Evolutionary conservation across 1,284 basidiomycete genomes (phyloP), one percentile per base, ranked within the genome.

Genomic region (Pisolithus thermaeus): DNA sequence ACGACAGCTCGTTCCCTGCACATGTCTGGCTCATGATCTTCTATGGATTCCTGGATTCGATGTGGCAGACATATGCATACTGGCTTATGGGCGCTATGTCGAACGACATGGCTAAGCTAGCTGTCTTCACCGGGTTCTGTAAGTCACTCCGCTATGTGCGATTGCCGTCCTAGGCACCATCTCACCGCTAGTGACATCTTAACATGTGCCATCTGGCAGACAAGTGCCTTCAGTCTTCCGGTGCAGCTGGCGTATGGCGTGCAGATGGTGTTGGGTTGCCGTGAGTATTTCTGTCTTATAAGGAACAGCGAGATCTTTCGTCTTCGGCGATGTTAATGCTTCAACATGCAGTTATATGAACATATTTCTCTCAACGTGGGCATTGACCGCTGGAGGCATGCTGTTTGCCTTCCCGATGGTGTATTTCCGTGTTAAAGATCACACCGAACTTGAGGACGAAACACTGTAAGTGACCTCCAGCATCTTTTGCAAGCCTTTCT

Each of bases 11-110:
- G 5, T 76, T 71, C 52, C 60, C 68, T 0, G 63, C 66, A 2
- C 61, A 65, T 30, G 58, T 72, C 5, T 66, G 66, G 60, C 65
- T 75, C 16, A 73, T 73, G 60, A 66, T 73, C 45, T 71, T 73
- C 52, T 73, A 62, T 45, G 71, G 72, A 1, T 22, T 74, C 1
- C 63, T 73, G 32, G 74, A 76, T 51, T 63, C 74, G 6, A 70
- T 74, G 65, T 76, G 71, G 71, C 74, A 75, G 51, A 75, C 72
- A 3, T 70, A 66, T 20, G 62, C 66, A 6, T 74, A 73, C 57
- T 72, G 70, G 73, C 64, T 73, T 36, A 70, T 72, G 62, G 73
- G 73, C 2, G 68, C 71, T 18, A 69, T 75, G 66, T 68, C 66
- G n/a, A 74, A 75, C 32, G 60, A 74, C 27, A 58, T 71, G 0